These are phyloP conservation scores for Mycena galericulata DNA, from an alignment of 768 basidiomycete genomes.

Conservation along the genomic window DNA sequence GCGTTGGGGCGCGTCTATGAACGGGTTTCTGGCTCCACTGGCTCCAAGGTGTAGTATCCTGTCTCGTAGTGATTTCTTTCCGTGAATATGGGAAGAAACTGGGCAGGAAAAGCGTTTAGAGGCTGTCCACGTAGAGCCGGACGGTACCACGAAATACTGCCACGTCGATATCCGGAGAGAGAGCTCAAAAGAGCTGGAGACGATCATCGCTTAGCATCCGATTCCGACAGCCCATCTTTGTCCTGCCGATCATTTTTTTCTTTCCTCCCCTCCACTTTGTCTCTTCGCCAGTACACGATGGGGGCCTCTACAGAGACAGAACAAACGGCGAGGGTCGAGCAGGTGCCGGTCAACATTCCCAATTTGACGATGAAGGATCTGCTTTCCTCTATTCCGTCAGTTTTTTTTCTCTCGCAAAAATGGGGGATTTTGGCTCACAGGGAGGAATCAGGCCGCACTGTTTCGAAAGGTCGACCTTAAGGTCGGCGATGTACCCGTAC, in stretches of 20 bases:
- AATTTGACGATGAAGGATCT: conserved; percentile 91
- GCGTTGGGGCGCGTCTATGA: too few relatives aligned
- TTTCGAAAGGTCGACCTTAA: conserved; percentile 88
- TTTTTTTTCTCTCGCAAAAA: conserved; percentile 30
- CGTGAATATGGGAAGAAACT: too few relatives aligned
- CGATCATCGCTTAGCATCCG: too few relatives aligned
- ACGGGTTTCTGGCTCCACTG: too few relatives aligned
- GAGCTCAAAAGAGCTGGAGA: too few relatives aligned
- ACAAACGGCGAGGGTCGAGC: conserved; percentile 47
- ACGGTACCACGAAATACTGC: too few relatives aligned
- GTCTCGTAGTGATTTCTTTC: too few relatives aligned
- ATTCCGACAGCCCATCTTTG: not conserved
- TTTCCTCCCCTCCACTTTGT: conserved; percentile 13
- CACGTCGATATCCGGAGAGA: too few relatives aligned
- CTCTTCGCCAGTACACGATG: not conserved
- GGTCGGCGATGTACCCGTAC: conserved; percentile 84
- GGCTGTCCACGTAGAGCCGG: too few relatives aligned
- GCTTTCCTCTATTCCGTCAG: conserved; percentile 86
- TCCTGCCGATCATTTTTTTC: conserved; percentile 18
- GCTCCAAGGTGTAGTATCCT: too few relatives aligned
- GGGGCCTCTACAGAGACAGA: conserved; percentile 15
- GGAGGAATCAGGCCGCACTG: conserved; percentile 75
- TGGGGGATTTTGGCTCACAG: not conserved
- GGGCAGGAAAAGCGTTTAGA: too few relatives aligned
- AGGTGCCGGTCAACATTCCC: conserved; percentile 76